Conservation (phyloP, 2,329 filamentous ascomycete species). For the Diplodia sapinea region DNA sequence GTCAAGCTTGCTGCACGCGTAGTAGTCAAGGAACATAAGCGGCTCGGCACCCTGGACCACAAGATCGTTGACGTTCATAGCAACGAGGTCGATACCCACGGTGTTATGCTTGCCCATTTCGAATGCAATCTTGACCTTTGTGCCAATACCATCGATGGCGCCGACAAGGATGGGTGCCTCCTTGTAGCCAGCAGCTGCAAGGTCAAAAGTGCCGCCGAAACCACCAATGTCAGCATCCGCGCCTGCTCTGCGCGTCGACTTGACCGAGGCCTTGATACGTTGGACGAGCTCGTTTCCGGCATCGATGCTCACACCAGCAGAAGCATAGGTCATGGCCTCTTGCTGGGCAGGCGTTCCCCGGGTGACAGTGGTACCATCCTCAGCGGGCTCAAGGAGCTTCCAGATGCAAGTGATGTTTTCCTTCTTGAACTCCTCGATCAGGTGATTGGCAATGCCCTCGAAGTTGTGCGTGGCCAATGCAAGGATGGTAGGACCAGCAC, state of each 20-base stretch:
- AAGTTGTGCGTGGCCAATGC: conserved; percentile 92
- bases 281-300: conserved; percentile 91
- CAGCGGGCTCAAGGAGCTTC: conserved; percentile 86
- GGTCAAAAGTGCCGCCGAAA: conserved; percentile 86
- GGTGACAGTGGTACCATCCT: conserved; percentile 63
- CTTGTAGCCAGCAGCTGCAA: conserved; percentile 74
- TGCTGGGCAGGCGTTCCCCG: conserved; percentile 36
- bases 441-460: conserved; percentile 79
- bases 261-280: conserved; percentile 88
- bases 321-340: conserved; percentile 77
- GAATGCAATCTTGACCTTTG: conserved; percentile 95
- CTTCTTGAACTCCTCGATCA: conserved; percentile 74
- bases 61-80: conserved; percentile 99
- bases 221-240: conserved; percentile 94
- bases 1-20: conserved; percentile 88
- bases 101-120: conserved; percentile 88
- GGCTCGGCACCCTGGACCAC: conserved; percentile 95
- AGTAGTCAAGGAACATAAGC: conserved; percentile 97
- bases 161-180: conserved; percentile 83
- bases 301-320: conserved; percentile 92
- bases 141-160: conserved; percentile 94
- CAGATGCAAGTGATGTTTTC: conserved; percentile 81
- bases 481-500: conserved; percentile 92
- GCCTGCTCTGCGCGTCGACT: conserved; percentile 80
- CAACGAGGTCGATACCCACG: conserved; percentile 94